Evolutionary conservation across 1,284 basidiomycete species (phyloP).

Genomic region (Ceratorhiza oryzae-sativae): DNA sequence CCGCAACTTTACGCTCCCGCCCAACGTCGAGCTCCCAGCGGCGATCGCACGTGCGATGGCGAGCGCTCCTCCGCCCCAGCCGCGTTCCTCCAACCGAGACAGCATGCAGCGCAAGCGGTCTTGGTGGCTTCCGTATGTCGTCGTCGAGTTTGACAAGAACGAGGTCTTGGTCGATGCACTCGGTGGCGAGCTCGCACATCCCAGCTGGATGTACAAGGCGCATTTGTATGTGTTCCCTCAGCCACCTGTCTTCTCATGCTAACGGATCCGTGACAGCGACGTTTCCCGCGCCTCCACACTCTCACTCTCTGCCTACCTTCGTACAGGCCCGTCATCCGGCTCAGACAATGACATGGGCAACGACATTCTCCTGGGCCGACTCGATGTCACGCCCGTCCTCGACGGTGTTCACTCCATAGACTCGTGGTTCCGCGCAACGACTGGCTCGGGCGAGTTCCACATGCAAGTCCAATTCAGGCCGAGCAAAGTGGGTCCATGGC

Average conservation of each 20-base stretch:
- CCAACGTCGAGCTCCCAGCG: conserved; percentile 78
- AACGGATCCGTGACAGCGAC: conserved; percentile 60
- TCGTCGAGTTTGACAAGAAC: conserved; percentile 99
- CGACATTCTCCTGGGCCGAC: conserved; percentile 87
- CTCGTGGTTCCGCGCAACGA: conserved; percentile 88
- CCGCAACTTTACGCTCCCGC: conserved; percentile 75
- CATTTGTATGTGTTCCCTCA: conserved; percentile 75
- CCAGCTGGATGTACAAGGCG: conserved; percentile 97
- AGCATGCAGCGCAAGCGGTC: conserved; percentile 87
- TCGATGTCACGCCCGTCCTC: conserved; percentile 88
- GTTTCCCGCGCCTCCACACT: conserved; percentile 91
- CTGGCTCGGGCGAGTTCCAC: conserved; percentile 91
- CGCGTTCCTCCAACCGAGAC: conserved; percentile 70
- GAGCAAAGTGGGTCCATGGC: conserved; percentile 57
- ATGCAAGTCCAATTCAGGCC: conserved; percentile 95
- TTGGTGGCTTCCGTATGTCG: conserved; percentile 98
- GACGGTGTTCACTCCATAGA: conserved; percentile 69
- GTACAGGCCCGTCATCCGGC: conserved; percentile 69
- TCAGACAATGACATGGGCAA: conserved; percentile 84
- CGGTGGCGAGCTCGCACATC: conserved; percentile 78
- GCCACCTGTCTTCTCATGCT: conserved; percentile 11
- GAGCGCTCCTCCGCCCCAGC: conserved; percentile 58
- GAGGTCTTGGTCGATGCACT: conserved; percentile 96
- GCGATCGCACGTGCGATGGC: conserved; percentile 86
- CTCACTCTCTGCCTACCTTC: conserved; percentile 85